Evolutionary conservation across 2,329 filamentous ascomycete species (phyloP).

Genomic region (Sclerotinia trifoliorum): DNA sequence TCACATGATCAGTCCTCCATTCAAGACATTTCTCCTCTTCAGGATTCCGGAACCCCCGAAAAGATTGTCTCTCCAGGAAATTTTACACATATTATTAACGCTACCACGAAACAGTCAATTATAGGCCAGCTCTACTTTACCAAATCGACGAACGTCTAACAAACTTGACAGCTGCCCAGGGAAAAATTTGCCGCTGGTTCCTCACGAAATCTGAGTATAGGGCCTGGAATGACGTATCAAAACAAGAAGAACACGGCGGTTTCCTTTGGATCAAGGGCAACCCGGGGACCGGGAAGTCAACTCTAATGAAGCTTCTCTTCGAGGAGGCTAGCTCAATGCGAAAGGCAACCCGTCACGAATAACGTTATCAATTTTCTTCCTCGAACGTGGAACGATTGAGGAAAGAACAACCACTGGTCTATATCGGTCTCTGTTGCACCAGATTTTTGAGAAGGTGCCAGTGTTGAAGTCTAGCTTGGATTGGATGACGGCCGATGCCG

Average conservation of each 20-base stretch:
- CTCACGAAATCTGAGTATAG: constrained; percentile 40
- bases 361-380: constrained; percentile 41
- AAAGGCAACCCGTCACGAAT: constrained; percentile 29
- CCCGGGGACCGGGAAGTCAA: constrained; percentile 48
- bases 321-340: constrained; percentile 32
- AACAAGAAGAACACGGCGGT: constrained; percentile 40
- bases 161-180: constrained; percentile 43
- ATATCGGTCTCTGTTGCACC: constrained; percentile 50
- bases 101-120: constrained; percentile 30
- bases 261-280: constrained; percentile 51
- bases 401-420: constrained; percentile 50
- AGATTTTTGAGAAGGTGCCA: constrained; percentile 44
- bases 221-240: constrained; percentile 42
- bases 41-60: background rate
- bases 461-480: constrained; percentile 39
- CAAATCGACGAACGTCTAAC: constrained; percentile 42
- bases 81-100: constrained; percentile 21
- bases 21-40: background rate
- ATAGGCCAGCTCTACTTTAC: constrained; percentile 43
- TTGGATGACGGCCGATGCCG: constrained; percentile 34
- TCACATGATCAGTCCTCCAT: constrained; percentile 12
- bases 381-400: constrained; percentile 37
- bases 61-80: background rate
- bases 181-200: constrained; percentile 46
- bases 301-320: constrained; percentile 44